A percentile compares a stretch with the other conserved stretches of the same genome.
Conservation (phyloP, 1,284 basidiomycete genomes). For the Jaminaea rosea region DNA sequence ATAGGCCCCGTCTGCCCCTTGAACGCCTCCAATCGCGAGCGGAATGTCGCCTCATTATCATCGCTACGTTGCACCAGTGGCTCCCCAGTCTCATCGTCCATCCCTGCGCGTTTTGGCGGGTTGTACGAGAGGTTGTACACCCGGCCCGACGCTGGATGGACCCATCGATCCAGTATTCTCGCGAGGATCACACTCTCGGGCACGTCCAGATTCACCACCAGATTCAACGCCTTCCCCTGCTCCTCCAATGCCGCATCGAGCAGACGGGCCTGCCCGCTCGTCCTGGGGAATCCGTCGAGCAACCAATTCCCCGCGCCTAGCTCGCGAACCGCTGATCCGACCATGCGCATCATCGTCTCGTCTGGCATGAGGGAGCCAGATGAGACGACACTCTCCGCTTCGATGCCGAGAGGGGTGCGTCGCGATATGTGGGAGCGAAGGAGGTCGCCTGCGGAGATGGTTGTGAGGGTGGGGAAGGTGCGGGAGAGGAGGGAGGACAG, state of each 20-base stretch:
- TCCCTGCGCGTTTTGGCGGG: conserved; percentile 72
- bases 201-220: conserved; percentile 84
- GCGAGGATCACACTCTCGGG: conserved; percentile 78
- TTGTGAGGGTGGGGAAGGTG: conserved; percentile 13
- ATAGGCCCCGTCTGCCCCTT: conserved; percentile 81
- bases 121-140: conserved; percentile 64
- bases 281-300: conserved; percentile 91
- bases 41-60: conserved; percentile 75
- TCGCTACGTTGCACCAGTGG: conserved; percentile 78
- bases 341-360: conserved; percentile 35
- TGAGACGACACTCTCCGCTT: conserved; percentile 27
- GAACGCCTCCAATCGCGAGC: conserved; percentile 69
- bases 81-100: conserved; percentile 88
- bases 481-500: conserved; percentile 26
- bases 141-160: conserved; percentile 81
- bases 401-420: conserved; percentile 24
- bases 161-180: conserved; percentile 80
- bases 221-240: conserved; percentile 53
- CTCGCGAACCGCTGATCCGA: conserved; percentile 19
- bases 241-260: conserved; percentile 55
- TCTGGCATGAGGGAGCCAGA: conserved; percentile 37
- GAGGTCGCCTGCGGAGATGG: conserved; percentile 36
- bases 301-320: conserved; percentile 61
- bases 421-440: conserved; percentile 29
- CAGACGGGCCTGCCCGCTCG: conserved; percentile 74